These are phyloP conservation scores for Sambucus nigra DNA, from an alignment of 129 eudicot species.

Conservation along the genomic window DNA sequence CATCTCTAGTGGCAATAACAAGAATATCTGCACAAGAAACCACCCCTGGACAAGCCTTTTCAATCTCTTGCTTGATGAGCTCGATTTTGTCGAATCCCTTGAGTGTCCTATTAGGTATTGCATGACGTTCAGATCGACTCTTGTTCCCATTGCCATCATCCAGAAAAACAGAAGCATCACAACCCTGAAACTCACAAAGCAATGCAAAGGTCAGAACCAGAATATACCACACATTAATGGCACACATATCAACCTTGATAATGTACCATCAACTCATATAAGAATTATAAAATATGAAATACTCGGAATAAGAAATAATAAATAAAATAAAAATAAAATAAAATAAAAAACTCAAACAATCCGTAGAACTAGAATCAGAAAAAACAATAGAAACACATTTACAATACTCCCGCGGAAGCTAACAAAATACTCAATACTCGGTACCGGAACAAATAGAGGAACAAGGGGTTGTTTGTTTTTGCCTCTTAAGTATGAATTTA, in stretches of 20 bases:
- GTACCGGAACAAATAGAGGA: too few relatives aligned
- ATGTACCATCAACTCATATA: not conserved
- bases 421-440: too few relatives aligned
- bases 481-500: too few relatives aligned
- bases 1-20: constrained; percentile 16
- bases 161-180: constrained; percentile 23
- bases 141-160: not conserved
- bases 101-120: constrained; percentile 10
- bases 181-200: constrained; percentile 22
- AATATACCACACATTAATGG: too few relatives aligned
- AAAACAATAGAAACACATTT: too few relatives aligned
- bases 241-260: not conserved
- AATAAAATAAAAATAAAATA: not conserved
- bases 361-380: not conserved
- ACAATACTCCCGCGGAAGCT: too few relatives aligned
- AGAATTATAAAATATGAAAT: not conserved
- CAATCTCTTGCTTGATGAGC: constrained; percentile 16
- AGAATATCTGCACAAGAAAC: constrained; percentile 31
- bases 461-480: too few relatives aligned
- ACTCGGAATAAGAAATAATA: not conserved
- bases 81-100: constrained; percentile 16
- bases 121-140: constrained; percentile 7
- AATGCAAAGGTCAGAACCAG: too few relatives aligned
- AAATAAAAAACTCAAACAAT: not conserved
- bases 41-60: constrained; percentile 21